Evolutionary conservation across 768 basidiomycete genomes (phyloP).

Genomic region (Tephrocybe sp.): DNA sequence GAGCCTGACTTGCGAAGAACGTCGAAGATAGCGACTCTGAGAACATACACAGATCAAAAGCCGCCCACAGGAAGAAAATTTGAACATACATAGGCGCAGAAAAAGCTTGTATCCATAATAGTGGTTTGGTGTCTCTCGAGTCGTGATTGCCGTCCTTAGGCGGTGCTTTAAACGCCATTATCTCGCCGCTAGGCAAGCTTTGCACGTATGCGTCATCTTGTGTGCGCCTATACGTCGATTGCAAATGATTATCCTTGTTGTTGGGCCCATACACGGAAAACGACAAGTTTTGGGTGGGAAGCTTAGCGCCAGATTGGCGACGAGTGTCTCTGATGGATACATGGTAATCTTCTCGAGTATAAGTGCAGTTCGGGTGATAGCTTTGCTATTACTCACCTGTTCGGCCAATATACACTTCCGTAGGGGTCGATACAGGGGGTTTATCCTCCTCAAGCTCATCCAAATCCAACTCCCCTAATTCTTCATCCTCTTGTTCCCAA

Average conservation of each 20-base stretch:
- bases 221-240: slow-evolving; percentile 70
- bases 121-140: slow-evolving; percentile 30
- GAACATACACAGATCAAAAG: slow-evolving; percentile 2
- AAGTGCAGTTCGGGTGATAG: neutral
- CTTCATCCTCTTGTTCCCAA: slow-evolving; percentile 61
- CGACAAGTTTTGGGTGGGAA: slow-evolving; percentile 73
- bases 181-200: slow-evolving; percentile 72
- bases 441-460: slow-evolving; percentile 45
- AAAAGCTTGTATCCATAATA: slow-evolving; percentile 62
- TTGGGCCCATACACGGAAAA: slow-evolving; percentile 95
- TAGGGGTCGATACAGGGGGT: slow-evolving; percentile 33
- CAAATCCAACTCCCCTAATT: slow-evolving; percentile 40
- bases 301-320: slow-evolving; percentile 22
- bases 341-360: slow-evolving; percentile 66
- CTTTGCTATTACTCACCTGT: slow-evolving; percentile 36
- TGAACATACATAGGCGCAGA: slow-evolving; percentile 61
- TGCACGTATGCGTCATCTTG: slow-evolving; percentile 82
- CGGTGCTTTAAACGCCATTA: slow-evolving; percentile 66
- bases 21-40: slow-evolving; percentile 82
- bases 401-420: slow-evolving; percentile 49
- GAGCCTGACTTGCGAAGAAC: slow-evolving; percentile 45
- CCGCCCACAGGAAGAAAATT: neutral
- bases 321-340: slow-evolving; percentile 68
- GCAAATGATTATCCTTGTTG: slow-evolving; percentile 73
- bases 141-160: slow-evolving; percentile 18